Conservation (phyloP, 129 eudicot species). For the Heracleum sosnowskyi region DNA sequence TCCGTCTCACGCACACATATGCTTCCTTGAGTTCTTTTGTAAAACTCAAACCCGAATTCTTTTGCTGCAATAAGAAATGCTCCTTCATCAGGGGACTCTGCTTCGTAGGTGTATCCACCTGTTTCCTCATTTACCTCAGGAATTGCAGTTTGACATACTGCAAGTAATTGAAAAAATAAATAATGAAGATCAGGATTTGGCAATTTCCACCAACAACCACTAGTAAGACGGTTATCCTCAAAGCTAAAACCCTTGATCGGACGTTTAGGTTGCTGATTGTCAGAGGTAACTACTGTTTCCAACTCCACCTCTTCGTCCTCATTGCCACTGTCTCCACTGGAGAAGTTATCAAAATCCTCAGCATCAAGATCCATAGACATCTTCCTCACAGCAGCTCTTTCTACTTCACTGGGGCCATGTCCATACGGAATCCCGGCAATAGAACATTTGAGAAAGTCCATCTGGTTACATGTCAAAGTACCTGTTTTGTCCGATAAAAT, state of each 20-base stretch:
- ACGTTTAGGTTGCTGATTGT: constrained; percentile 15
- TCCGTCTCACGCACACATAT: constrained; percentile 40
- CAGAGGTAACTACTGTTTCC: constrained; percentile 34
- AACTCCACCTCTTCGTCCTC: constrained; percentile 34
- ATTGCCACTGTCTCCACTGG: background rate
- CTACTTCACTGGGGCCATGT: constrained; percentile 45
- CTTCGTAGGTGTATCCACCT: constrained; percentile 41
- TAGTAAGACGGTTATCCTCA: constrained; percentile 42
- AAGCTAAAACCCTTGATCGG: constrained; percentile 46
- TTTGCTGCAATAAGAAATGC: constrained; percentile 73
- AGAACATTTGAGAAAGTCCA: constrained; percentile 76
- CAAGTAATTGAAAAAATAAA: constrained; percentile 50
- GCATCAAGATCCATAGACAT: constrained; percentile 29
- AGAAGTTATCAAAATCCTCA: constrained; percentile 13
- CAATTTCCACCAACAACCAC: constrained; percentile 42
- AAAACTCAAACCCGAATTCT: constrained; percentile 66
- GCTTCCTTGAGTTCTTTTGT: constrained; percentile 53
- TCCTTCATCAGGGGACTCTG: constrained; percentile 80
- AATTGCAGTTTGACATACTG: constrained; percentile 67
- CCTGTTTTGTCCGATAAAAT: constrained; percentile 79
- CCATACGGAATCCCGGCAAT: constrained; percentile 76
- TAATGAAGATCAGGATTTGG: constrained; percentile 25
- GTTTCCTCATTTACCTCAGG: constrained; percentile 44
- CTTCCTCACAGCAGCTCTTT: constrained; percentile 50
- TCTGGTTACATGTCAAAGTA: constrained; percentile 70